A percentile compares a stretch with the other conserved stretches of the same genome.
phyloP scores from a whole-genome alignment of 805 yeast species.

The Hanseniaspora singularis region DNA sequence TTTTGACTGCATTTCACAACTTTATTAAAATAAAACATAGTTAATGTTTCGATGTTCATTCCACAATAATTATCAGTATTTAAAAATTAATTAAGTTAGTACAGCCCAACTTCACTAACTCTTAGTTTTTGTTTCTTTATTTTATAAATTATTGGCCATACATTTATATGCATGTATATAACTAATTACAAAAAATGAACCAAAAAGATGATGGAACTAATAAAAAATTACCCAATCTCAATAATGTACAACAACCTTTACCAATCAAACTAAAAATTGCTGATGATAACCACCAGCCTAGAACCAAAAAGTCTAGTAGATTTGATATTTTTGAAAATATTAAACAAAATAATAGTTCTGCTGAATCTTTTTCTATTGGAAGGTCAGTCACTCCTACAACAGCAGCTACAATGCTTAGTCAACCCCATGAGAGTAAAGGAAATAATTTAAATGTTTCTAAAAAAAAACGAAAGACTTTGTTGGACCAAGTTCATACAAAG shows the following conservation, averaged over 20 bases:
- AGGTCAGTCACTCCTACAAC: conserved; percentile 7
- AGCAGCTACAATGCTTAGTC: conserved; percentile 12
- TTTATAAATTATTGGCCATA: too few relatives aligned
- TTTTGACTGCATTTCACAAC: too few relatives aligned
- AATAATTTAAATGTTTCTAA: background rate
- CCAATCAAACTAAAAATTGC: too few relatives aligned
- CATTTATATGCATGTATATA: too few relatives aligned
- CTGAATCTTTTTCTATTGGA: background rate
- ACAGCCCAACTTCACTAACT: too few relatives aligned
- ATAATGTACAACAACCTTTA: too few relatives aligned
- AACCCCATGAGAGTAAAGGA: conserved; percentile 10
- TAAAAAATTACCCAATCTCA: conserved; percentile 1
- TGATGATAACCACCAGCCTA: conserved; percentile 14
- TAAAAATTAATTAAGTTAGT: too few relatives aligned
- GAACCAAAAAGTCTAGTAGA: conserved; percentile 13
- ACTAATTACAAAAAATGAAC: too few relatives aligned
- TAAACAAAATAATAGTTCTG: background rate
- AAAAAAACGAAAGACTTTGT: background rate
- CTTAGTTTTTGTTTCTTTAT: too few relatives aligned
- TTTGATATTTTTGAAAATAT: conserved; percentile 7
- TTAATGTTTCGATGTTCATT: too few relatives aligned
- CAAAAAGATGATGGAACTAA: background rate
- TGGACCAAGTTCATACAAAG: conserved; percentile 55
- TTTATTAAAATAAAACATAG: too few relatives aligned
- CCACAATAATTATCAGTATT: too few relatives aligned